phyloP scores from a whole-genome alignment of 208 protist species.

The Sergeia podlipaevii region DNA sequence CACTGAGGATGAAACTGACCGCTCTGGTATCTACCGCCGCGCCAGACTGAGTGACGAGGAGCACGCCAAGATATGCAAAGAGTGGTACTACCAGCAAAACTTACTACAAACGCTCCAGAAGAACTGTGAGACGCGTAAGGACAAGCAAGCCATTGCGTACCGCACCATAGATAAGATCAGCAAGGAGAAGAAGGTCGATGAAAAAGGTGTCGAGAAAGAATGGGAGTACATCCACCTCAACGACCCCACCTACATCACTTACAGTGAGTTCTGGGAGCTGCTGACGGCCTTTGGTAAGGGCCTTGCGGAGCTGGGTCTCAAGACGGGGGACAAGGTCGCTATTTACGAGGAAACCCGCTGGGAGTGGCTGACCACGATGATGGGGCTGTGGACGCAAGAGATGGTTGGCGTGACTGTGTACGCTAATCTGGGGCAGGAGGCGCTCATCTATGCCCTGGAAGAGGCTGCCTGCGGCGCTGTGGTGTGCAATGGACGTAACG shows the following conservation, averaged over 20 bases:
- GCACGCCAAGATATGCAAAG: constrained; percentile 24
- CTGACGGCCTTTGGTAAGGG: constrained; percentile 58
- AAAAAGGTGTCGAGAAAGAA: constrained; percentile 35
- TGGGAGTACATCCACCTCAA: constrained; percentile 51
- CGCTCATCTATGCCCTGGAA: constrained; percentile 70
- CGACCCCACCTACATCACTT: constrained; percentile 48
- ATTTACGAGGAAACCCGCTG: constrained; percentile 89
- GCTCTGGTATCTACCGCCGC: constrained; percentile 47
- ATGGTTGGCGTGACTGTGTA: constrained; percentile 79
- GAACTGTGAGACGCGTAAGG: constrained; percentile 19
- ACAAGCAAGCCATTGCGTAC: constrained; percentile 43
- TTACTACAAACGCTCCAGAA: constrained; percentile 36
- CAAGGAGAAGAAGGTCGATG: constrained; percentile 40
- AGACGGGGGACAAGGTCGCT: constrained; percentile 22
- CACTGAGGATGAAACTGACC: constrained; percentile 31
- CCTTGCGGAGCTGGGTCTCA: constrained; percentile 46
- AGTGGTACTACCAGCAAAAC: constrained; percentile 39
- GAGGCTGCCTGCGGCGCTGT: constrained; percentile 71
- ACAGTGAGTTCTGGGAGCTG: constrained; percentile 45
- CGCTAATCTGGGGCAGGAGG: constrained; percentile 80
- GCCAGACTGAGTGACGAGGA: constrained; percentile 41
- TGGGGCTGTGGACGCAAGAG: constrained; percentile 65
- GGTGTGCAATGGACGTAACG: constrained; percentile 69
- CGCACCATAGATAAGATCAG: constrained; percentile 36
- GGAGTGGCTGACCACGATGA: constrained; percentile 75